Evolutionary conservation across 108 stramenopile species (phyloP).

Genomic region (Skeletonema menzelii): DNA sequence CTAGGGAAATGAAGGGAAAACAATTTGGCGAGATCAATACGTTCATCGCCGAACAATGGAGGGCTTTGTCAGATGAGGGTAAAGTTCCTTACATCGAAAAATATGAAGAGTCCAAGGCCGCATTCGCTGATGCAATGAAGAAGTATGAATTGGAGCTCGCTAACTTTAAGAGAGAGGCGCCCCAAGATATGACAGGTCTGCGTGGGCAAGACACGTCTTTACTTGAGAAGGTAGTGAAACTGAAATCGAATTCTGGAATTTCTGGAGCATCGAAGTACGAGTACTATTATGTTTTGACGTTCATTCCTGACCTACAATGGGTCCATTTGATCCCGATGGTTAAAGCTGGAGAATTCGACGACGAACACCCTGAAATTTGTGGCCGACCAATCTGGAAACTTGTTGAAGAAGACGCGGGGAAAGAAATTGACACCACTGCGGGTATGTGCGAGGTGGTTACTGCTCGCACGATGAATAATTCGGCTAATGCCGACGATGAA

Average conservation of each 20-base stretch:
- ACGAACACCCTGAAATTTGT: conserved; percentile 51
- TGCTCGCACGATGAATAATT: conserved; percentile 59
- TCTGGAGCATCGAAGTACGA: conserved; percentile 47
- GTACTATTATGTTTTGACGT: conserved; percentile 76
- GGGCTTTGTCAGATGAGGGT: conserved; percentile 34
- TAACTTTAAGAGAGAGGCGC: conserved; percentile 33
- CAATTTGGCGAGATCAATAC: conserved; percentile 24
- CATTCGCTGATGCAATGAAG: conserved; percentile 29
- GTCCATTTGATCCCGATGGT: conserved; percentile 85
- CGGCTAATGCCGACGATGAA: conserved; percentile 86
- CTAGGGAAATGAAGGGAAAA: conserved; percentile 30
- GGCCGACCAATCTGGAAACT: conserved; percentile 82
- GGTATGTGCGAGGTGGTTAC: conserved; percentile 61
- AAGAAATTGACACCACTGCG: conserved; percentile 81
- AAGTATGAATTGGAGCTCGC: conserved; percentile 44
- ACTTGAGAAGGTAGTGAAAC: conserved; percentile 82
- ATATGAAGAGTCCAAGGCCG: conserved; percentile 25
- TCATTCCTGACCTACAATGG: conserved; percentile 87
- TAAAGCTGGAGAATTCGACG: conserved; percentile 65
- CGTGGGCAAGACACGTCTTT: conserved; percentile 45
- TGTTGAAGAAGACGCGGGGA: conserved; percentile 72
- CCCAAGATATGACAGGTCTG: conserved; percentile 8
- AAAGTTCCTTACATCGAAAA: conserved; percentile 34
- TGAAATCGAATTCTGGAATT: conserved; percentile 46
- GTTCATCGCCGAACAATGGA: conserved; percentile 49